These are phyloP conservation scores for Leccinum pallidistipes DNA, from an alignment of 1,284 basidiomycete genomes.

Conservation along the genomic window DNA sequence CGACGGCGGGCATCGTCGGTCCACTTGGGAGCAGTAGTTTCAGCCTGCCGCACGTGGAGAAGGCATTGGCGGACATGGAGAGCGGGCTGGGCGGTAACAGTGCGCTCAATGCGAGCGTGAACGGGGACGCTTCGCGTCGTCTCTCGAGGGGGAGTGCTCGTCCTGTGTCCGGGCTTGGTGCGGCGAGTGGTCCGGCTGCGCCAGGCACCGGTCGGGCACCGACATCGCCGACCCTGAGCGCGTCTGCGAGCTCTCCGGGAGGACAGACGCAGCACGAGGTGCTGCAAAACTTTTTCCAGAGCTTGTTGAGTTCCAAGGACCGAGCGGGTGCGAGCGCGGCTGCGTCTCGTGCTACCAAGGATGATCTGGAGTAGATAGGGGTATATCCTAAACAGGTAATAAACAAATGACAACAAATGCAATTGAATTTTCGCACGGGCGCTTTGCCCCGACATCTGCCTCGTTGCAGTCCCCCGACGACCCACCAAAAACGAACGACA, in stretches of 20 bases:
- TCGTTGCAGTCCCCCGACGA: slow-evolving; percentile 22
- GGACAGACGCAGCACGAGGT: slow-evolving; percentile 79
- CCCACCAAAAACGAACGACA: slow-evolving; percentile 7
- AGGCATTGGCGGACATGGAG: slow-evolving; percentile 85
- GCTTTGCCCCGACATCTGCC: slow-evolving; percentile 25
- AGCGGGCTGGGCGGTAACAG: slow-evolving; percentile 42
- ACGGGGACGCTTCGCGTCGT: slow-evolving; percentile 37
- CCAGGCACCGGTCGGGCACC: slow-evolving; percentile 22
- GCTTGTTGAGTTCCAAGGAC: slow-evolving; percentile 69
- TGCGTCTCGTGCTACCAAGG: slow-evolving; percentile 22
- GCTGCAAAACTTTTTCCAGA: slow-evolving; percentile 85
- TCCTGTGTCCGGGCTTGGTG: slow-evolving; percentile 26
- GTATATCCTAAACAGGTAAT: background rate
- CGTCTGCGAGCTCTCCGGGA: slow-evolving; percentile 49
- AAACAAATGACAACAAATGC: slow-evolving; percentile 22
- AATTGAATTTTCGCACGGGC: slow-evolving; percentile 23
- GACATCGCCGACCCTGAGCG: slow-evolving; percentile 43
- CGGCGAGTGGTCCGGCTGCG: slow-evolving; percentile 13
- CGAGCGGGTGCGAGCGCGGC: slow-evolving; percentile 36
- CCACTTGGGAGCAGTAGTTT: slow-evolving; percentile 85
- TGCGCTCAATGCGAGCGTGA: slow-evolving; percentile 32
- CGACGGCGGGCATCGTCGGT: slow-evolving; percentile 73
- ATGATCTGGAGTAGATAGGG: slow-evolving; percentile 4
- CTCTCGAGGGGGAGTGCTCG: slow-evolving; percentile 32
- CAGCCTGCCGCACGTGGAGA: slow-evolving; percentile 82